Percentiles rank a stretch among this genome's conserved stretches.
Conservation (phyloP, 2,329 filamentous ascomycete genomes). For the Clarireedia homoeocarpa region DNA sequence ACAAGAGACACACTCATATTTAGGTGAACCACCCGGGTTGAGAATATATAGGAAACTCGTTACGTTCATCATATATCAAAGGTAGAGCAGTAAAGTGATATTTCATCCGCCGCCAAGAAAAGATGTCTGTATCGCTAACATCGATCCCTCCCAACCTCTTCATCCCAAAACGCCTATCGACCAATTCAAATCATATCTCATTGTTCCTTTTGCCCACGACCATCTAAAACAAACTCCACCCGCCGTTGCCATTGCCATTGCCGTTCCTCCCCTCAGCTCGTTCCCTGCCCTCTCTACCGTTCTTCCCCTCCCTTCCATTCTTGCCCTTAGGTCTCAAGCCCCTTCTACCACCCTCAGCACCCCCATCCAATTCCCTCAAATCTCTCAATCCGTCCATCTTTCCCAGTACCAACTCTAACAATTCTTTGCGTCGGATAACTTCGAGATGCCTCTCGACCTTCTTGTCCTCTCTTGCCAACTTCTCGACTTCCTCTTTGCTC, state of each 20-base stretch:
- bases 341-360: conserved; percentile 32
- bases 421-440: conserved; percentile 83
- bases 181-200: too few species aligned
- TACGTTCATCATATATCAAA: conserved; percentile 2
- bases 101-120: background rate
- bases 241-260: conserved; percentile 3
- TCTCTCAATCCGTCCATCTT: conserved; percentile 92
- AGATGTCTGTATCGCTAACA: background rate
- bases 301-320: conserved; percentile 8
- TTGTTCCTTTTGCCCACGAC: background rate
- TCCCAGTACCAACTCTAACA: conserved; percentile 84
- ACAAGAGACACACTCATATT: too few species aligned
- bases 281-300: conserved; percentile 10
- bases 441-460: conserved; percentile 86
- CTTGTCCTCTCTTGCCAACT: conserved; percentile 87
- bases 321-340: conserved; percentile 1
- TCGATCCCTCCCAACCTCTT: background rate
- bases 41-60: background rate
- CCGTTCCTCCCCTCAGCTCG: conserved; percentile 8
- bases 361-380: conserved; percentile 54
- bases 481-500: conserved; percentile 71
- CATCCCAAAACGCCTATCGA: background rate
- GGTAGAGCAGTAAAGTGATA: background rate
- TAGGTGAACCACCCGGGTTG: too few species aligned
- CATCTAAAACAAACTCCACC: conserved; percentile 9